A percentile compares a stretch with the other conserved stretches of the same genome.
Conservation (phyloP, 2,329 filamentous ascomycete genomes). For the Epichloe hybrida region DNA sequence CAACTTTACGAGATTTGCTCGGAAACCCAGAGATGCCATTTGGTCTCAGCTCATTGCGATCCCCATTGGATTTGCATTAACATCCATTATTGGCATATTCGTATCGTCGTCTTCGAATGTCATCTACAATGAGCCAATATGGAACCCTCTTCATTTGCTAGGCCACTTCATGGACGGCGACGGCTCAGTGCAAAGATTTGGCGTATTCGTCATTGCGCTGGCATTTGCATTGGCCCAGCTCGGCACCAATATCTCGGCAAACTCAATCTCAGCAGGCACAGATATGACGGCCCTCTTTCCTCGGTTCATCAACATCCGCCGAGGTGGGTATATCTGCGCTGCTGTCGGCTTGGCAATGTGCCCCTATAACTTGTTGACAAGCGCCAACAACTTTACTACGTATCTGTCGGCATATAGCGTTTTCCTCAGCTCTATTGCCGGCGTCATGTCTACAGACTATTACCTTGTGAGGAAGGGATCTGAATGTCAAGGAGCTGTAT, state of each 20-base stretch:
- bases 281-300: slow-evolving; percentile 72
- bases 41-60: slow-evolving; percentile 71
- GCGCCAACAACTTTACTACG: slow-evolving; percentile 73
- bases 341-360: slow-evolving; percentile 71
- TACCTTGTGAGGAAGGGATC: slow-evolving; percentile 67
- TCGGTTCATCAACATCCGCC: slow-evolving; percentile 70
- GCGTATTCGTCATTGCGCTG: slow-evolving; percentile 58
- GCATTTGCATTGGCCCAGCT: slow-evolving; percentile 69
- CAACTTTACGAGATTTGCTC: slow-evolving; percentile 75
- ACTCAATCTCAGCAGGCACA: slow-evolving; percentile 70
- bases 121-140: slow-evolving; percentile 54
- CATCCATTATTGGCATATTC: slow-evolving; percentile 72
- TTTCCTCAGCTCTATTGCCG: slow-evolving; percentile 85
- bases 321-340: slow-evolving; percentile 78
- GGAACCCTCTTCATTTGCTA: slow-evolving; percentile 59
- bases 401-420: slow-evolving; percentile 88
- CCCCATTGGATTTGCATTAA: slow-evolving; percentile 58
- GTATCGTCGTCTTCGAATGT: slow-evolving; percentile 60
- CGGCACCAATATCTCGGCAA: slow-evolving; percentile 78
- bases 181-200: slow-evolving; percentile 54
- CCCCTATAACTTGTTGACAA: slow-evolving; percentile 66
- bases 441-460: slow-evolving; percentile 84
- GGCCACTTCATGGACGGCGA: slow-evolving; percentile 56
- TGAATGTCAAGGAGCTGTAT: slow-evolving; percentile 69
- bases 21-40: slow-evolving; percentile 60